Evolutionary conservation across 345 rosid genomes (phyloP).

Genomic region (Orychophragmus violaceus): DNA sequence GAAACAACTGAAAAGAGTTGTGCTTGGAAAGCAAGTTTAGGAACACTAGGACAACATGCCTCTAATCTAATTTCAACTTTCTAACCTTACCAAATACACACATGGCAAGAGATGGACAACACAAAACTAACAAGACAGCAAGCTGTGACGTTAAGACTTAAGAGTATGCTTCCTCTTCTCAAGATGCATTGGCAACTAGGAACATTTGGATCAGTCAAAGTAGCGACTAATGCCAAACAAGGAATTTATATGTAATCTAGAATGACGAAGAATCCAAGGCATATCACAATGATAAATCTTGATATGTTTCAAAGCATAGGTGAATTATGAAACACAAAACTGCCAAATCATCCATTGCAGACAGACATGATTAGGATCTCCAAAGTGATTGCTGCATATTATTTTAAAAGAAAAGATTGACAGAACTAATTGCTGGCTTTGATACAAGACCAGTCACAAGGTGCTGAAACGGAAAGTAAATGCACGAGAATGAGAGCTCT

Average conservation of each 20-base stretch:
- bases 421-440: not conserved
- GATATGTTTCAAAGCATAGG: slow-evolving; percentile 3
- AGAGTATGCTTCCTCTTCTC: not conserved
- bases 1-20: not conserved
- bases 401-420: slow-evolving; percentile 10
- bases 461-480: slow-evolving; percentile 2
- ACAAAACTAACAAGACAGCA: not conserved
- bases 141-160: not conserved
- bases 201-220: not conserved
- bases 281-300: not conserved
- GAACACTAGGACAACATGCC: not conserved
- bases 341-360: slow-evolving; percentile 7
- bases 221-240: not conserved
- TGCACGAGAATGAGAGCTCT: slow-evolving; percentile 1
- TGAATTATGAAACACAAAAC: slow-evolving; percentile 2
- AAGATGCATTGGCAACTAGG: not conserved
- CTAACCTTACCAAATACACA: not conserved
- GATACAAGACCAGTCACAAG: slow-evolving; percentile 16
- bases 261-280: not conserved
- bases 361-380: not conserved
- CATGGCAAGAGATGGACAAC: not conserved
- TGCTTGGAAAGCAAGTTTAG: not conserved
- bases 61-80: not conserved
- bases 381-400: slow-evolving; percentile 25
- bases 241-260: not conserved